Conservation (phyloP, 768 basidiomycete species). For the Macrocybe gigantea region DNA sequence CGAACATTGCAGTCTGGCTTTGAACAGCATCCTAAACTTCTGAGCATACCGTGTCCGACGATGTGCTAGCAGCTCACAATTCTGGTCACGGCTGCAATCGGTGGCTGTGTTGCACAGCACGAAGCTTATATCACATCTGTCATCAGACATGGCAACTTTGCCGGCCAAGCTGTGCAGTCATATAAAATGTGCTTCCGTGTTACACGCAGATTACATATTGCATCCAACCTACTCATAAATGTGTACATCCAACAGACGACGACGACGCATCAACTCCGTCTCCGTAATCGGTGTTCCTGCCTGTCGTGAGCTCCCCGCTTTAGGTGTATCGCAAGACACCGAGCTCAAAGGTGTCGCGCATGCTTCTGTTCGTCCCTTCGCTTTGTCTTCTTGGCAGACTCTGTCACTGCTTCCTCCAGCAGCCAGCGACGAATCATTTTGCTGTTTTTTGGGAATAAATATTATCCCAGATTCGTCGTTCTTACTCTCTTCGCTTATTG, state of each 20-base stretch:
- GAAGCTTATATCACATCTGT: conserved; percentile 23
- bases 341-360: conserved; percentile 6
- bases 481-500: conserved; percentile 40
- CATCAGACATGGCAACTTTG: conserved; percentile 13
- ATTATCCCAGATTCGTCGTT: conserved; percentile 67
- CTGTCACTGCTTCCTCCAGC: no score
- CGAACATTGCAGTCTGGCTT: no score
- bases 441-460: conserved; percentile 38
- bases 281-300: conserved; percentile 71
- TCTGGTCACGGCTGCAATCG: neutral
- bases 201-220: conserved; percentile 14
- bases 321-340: conserved; percentile 14
- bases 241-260: conserved; percentile 71
- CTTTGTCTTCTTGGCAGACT: no score
- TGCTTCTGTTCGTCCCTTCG: conserved; percentile 4
- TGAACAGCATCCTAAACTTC: no score
- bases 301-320: conserved; percentile 29
- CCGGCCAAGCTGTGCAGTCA: conserved; percentile 26
- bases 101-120: conserved; percentile 39
- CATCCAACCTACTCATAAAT: conserved; percentile 37
- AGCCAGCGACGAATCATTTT: conserved; percentile 7
- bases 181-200: conserved; percentile 8
- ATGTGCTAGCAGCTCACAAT: no score
- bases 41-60: no score
- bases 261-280: conserved; percentile 70